These are phyloP conservation scores for Talaromyces sp. DNA, from an alignment of 2,329 filamentous ascomycete genomes.

Conservation along the genomic window DNA sequence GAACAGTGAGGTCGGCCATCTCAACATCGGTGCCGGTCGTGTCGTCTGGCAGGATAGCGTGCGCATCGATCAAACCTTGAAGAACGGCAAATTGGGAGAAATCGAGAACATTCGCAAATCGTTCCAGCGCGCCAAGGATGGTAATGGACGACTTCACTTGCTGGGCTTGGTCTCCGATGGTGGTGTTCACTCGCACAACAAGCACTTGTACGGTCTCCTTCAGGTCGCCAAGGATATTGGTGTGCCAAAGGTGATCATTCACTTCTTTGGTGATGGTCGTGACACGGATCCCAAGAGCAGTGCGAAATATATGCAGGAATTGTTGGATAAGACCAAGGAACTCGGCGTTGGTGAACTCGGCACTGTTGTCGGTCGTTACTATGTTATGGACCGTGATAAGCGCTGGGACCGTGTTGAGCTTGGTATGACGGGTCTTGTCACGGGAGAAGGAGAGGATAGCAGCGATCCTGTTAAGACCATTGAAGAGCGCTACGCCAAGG, in stretches of 20 bases:
- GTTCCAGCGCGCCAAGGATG: slow-evolving; percentile 73
- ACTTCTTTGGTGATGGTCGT: slow-evolving; percentile 97
- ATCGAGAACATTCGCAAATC: slow-evolving; percentile 72
- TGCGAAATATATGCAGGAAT: slow-evolving; percentile 77
- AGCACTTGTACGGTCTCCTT: slow-evolving; percentile 81
- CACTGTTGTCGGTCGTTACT: slow-evolving; percentile 93
- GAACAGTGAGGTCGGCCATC: slow-evolving; percentile 95
- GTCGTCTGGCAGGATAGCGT: slow-evolving; percentile 99
- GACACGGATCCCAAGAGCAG: slow-evolving; percentile 97
- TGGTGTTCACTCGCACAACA: slow-evolving; percentile 94
- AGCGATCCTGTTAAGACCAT: slow-evolving; percentile 81
- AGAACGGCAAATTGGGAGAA: slow-evolving; percentile 72
- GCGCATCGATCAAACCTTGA: slow-evolving; percentile 88
- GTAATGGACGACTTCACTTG: slow-evolving; percentile 87
- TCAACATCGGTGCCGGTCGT: slow-evolving; percentile 96
- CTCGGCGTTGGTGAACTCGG: slow-evolving; percentile 81
- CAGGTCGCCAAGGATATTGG: slow-evolving; percentile 82
- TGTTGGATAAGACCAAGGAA: slow-evolving; percentile 75
- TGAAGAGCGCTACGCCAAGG: slow-evolving; percentile 78
- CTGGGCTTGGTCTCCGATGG: slow-evolving; percentile 90
- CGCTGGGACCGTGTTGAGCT: slow-evolving; percentile 93
- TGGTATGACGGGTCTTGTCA: slow-evolving; percentile 78
- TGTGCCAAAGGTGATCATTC: slow-evolving; percentile 89
- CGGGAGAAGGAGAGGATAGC: slow-evolving; percentile 80
- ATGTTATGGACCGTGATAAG: slow-evolving; percentile 99